Percentiles rank a stretch among this genome's conserved stretches.
Conservation (phyloP, 108 stramenopile species). For the Schizochytrium sp. region DNA sequence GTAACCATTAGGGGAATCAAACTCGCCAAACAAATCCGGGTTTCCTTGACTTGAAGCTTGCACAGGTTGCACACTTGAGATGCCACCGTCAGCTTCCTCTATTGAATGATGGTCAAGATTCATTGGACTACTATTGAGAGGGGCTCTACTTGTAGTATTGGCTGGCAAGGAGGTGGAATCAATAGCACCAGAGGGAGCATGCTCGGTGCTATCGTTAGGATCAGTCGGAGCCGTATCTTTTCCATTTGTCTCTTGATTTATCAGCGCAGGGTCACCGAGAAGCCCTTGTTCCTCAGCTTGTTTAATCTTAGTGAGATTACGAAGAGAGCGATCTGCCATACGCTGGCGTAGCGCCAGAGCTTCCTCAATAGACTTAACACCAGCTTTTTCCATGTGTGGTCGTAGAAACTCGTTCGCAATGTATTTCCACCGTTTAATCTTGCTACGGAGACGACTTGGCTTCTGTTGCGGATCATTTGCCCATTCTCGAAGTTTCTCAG, state of each 20-base stretch:
- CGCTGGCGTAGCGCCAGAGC: not conserved
- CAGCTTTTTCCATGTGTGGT: not conserved
- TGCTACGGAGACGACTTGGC: not conserved
- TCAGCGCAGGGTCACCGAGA: not conserved
- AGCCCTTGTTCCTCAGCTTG: not conserved
- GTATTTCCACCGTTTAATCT: not conserved
- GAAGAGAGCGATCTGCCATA: not conserved
- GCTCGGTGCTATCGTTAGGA: too few species aligned
- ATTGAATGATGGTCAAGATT: too few species aligned
- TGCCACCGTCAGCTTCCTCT: too few species aligned
- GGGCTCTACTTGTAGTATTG: too few species aligned
- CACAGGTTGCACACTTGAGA: too few species aligned
- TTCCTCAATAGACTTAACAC: not conserved
- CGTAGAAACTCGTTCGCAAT: not conserved
- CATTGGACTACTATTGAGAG: too few species aligned
- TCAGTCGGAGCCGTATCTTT: too few species aligned
- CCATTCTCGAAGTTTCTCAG: constrained; percentile 11
- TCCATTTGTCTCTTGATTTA: not conserved
- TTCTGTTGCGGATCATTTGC: not conserved
- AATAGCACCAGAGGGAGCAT: too few species aligned
- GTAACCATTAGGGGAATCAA: not conserved
- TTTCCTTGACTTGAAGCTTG: too few species aligned
- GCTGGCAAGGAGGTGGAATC: too few species aligned
- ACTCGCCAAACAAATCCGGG: not conserved
- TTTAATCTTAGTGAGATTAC: not conserved